These are phyloP conservation scores for Trichoderma asperellum DNA, from an alignment of 2,329 filamentous ascomycete genomes.

Conservation along the genomic window DNA sequence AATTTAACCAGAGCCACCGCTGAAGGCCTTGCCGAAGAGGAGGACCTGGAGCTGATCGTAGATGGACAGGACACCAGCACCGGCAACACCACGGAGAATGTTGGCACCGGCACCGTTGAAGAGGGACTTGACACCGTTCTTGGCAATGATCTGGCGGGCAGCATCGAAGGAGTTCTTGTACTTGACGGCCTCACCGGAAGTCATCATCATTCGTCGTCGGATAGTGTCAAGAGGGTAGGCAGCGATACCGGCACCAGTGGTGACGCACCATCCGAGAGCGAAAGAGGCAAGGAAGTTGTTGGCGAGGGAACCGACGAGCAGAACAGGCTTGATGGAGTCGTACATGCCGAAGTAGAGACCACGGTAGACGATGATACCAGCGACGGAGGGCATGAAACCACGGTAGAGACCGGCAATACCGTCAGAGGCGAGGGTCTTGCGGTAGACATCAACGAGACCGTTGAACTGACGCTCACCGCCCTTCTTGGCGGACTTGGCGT, in stretches of 20 bases:
- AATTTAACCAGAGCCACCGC: conserved; percentile 61
- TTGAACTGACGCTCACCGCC: conserved; percentile 99
- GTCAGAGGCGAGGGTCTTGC: conserved; percentile 98
- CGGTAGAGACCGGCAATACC: conserved; percentile 99
- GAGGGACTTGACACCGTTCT: conserved; percentile 97
- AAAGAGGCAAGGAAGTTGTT: conserved; percentile 99
- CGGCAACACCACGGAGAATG: conserved; percentile 99
- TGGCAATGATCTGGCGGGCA: conserved; percentile 93
- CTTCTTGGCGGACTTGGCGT: conserved; percentile 97
- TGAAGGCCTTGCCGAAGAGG: conserved; percentile 99
- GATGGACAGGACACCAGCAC: conserved; percentile 99
- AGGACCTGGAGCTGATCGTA: conserved; percentile 99
- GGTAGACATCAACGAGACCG: conserved; percentile 99
- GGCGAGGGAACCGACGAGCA: conserved; percentile 87
- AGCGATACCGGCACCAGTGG: conserved; percentile 99
- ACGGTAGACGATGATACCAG: conserved; percentile 99
- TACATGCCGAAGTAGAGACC: conserved; percentile 99
- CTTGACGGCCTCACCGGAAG: conserved; percentile 96
- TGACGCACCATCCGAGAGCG: conserved; percentile 97
- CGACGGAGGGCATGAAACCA: conserved; percentile 99
- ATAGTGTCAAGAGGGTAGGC: conserved; percentile 99
- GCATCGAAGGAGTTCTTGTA: conserved; percentile 97
- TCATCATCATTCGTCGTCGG: conserved; percentile 99
- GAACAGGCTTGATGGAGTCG: conserved; percentile 99
- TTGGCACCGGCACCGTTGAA: conserved; percentile 99